A percentile compares a stretch with the other conserved stretches of the same genome.
phyloP scores from a whole-genome alignment of 345 rosid species.

The Populus alba region DNA sequence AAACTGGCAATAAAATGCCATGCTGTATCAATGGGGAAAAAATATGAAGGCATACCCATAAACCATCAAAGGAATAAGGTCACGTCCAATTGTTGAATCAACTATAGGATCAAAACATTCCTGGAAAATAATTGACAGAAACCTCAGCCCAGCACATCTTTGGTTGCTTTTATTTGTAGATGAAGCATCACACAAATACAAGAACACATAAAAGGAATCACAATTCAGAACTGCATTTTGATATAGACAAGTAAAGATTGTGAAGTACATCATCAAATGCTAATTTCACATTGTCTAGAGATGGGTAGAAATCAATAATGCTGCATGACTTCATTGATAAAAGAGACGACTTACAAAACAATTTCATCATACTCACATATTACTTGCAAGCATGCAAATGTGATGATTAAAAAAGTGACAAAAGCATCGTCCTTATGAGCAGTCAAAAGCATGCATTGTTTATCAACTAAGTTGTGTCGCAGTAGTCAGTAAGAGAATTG shows the following conservation, averaged over 20 bases:
- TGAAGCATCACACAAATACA: not conserved
- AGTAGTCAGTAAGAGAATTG: not conserved
- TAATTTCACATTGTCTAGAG: not conserved
- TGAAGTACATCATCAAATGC: not conserved
- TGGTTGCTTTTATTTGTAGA: not conserved
- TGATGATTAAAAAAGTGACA: not conserved
- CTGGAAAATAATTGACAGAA: conserved; percentile 38
- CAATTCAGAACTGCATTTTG: not conserved
- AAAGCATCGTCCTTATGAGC: not conserved
- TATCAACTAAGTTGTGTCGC: not conserved
- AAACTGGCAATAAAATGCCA: not conserved
- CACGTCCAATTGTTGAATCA: conserved; percentile 53
- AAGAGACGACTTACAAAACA: not conserved
- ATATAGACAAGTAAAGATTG: not conserved
- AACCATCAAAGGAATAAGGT: conserved; percentile 86
- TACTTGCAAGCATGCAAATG: not conserved
- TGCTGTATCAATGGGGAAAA: not conserved
- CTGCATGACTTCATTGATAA: not conserved
- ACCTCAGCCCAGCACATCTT: conserved; percentile 10
- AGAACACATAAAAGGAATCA: not conserved
- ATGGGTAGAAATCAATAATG: not conserved
- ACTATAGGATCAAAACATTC: conserved; percentile 87
- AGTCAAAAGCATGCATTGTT: not conserved
- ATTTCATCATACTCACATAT: not conserved
- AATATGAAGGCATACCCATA: conserved; percentile 56